phyloP scores from a whole-genome alignment of 306 rosid genomes.

The Cucumis melo region DNA sequence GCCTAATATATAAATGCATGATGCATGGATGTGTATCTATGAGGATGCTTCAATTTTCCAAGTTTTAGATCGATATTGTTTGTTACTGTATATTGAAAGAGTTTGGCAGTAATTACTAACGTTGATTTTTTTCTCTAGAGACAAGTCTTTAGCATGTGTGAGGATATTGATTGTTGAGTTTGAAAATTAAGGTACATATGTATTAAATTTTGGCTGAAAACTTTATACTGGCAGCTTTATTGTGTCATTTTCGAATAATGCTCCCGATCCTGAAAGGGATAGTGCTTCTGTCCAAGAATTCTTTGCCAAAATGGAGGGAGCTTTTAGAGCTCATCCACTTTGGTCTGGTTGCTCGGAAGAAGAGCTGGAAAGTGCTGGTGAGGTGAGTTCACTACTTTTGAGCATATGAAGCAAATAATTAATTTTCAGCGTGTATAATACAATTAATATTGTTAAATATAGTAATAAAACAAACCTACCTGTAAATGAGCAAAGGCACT shows the following conservation, averaged over 20 bases:
- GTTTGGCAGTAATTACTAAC: background rate
- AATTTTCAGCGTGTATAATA: background rate
- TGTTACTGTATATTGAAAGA: background rate
- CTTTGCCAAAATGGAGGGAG: constrained; percentile 73
- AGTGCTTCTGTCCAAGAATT: constrained; percentile 69
- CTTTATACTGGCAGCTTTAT: constrained; percentile 58
- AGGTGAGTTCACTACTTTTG: constrained; percentile 40
- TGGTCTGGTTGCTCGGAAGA: constrained; percentile 95
- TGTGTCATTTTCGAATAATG: constrained; percentile 75
- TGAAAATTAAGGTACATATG: background rate
- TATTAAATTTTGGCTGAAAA: background rate
- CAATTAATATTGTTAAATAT: background rate
- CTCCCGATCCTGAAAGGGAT: constrained; percentile 83
- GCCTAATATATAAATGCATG: background rate
- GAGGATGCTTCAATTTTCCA: background rate
- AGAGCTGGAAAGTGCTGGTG: constrained; percentile 95
- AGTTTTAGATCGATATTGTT: background rate
- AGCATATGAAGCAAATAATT: background rate
- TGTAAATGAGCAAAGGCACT: background rate
- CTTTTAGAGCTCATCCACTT: constrained; percentile 89
- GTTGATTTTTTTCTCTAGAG: background rate
- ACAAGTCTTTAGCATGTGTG: background rate
- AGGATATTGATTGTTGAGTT: background rate
- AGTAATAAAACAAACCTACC: background rate
- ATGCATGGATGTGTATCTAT: background rate